Percentiles rank a stretch among this genome's conserved stretches.
Evolutionary conservation across 129 eudicot species (phyloP).

Genomic region (Helianthus tuberosus): DNA sequence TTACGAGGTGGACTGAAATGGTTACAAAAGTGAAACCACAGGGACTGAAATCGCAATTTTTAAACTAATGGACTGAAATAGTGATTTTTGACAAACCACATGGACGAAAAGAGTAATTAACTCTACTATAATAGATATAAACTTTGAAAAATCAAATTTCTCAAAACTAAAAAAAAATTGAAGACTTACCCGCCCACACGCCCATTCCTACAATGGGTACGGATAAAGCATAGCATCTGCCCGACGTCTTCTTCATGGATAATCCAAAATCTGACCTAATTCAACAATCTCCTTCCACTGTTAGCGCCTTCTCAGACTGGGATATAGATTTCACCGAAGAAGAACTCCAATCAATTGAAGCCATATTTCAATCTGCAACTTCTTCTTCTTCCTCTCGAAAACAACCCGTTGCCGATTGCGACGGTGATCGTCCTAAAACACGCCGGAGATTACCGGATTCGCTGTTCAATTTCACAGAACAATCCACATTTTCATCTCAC

Average conservation of each 20-base stretch:
- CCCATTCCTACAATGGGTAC: too few species aligned
- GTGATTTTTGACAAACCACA: too few species aligned
- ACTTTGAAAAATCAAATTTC: too few species aligned
- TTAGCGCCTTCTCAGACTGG: constrained; percentile 39
- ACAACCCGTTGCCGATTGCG: constrained; percentile 22
- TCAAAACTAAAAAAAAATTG: too few species aligned
- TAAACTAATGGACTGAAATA: too few species aligned
- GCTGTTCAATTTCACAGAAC: constrained; percentile 25
- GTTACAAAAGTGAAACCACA: too few species aligned
- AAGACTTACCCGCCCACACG: too few species aligned
- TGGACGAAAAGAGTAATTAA: too few species aligned
- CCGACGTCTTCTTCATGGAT: constrained; percentile 2
- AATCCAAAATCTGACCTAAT: constrained; percentile 4
- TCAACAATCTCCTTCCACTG: constrained; percentile 26
- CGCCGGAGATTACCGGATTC: constrained; percentile 71
- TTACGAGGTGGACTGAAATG: too few species aligned
- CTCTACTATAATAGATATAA: too few species aligned
- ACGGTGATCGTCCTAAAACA: constrained; percentile 32
- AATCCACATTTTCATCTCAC: neutral
- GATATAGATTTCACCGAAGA: constrained; percentile 55
- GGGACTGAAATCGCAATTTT: too few species aligned
- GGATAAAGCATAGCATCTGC: neutral
- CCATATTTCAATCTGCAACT: constrained; percentile 47
- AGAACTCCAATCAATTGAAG: constrained; percentile 64
- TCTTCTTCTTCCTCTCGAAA: constrained; percentile 32